Conservation (phyloP, 371 early-diverging fungal species). For the Actinomortierella ambigua region DNA sequence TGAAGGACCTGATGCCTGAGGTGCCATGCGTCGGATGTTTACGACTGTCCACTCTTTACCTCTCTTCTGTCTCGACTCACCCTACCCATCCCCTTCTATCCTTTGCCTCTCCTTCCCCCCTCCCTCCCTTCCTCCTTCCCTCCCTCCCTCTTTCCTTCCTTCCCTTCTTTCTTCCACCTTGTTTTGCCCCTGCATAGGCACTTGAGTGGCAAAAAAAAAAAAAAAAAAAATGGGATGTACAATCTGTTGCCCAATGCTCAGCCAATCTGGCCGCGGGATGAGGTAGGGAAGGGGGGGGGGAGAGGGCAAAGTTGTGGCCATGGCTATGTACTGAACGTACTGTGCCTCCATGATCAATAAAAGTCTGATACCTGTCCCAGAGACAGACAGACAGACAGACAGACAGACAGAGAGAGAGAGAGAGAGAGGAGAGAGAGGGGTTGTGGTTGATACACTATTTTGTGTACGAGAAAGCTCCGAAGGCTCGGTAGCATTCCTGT, state of each 20-base stretch:
- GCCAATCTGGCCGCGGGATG: too few relatives aligned
- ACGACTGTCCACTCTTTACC: not conserved
- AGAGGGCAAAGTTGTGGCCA: too few relatives aligned
- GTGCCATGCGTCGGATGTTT: too few relatives aligned
- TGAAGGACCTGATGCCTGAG: too few relatives aligned
- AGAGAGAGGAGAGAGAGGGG: constrained; percentile 2
- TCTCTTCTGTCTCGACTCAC: not conserved
- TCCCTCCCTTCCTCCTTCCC: not conserved
- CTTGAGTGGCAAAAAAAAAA: not conserved
- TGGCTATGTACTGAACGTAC: too few relatives aligned
- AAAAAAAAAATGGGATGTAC: not conserved
- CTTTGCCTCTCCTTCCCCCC: not conserved
- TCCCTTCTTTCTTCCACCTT: not conserved
- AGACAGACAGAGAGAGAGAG: not conserved
- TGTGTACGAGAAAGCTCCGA: too few relatives aligned
- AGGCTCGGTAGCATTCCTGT: too few relatives aligned
- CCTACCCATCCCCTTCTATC: not conserved
- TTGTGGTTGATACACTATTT: too few relatives aligned
- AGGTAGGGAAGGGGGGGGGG: too few relatives aligned
- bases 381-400: not conserved
- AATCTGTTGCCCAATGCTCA: not conserved
- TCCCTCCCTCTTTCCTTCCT: not conserved
- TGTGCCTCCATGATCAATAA: not conserved
- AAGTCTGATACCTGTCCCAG: not conserved
- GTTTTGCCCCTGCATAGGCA: not conserved